Conservation (phyloP, 345 rosid genomes). For the Boechera retrofracta region DNA sequence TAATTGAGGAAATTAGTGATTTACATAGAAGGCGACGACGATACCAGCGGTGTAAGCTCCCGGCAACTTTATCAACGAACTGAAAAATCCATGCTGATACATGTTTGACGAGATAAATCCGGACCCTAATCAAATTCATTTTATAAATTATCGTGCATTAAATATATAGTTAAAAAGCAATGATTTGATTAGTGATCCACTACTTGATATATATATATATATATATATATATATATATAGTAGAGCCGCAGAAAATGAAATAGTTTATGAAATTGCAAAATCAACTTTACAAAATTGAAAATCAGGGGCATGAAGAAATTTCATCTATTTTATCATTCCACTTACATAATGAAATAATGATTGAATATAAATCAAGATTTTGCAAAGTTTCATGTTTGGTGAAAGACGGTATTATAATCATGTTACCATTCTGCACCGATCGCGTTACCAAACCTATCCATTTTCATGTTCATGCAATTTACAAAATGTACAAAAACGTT, state of each 20-base stretch:
- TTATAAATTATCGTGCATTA: not conserved
- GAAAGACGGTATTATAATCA: not conserved
- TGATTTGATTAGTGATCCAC: slow-evolving; percentile 12
- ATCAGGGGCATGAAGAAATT: not conserved
- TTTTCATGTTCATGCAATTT: slow-evolving; percentile 21
- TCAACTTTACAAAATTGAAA: not conserved
- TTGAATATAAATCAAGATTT: not conserved
- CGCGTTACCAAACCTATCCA: not conserved
- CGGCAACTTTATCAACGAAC: slow-evolving; percentile 87
- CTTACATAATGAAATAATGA: not conserved
- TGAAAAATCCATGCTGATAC: slow-evolving; percentile 85
- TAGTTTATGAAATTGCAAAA: not conserved
- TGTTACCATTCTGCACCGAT: not conserved
- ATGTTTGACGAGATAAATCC: slow-evolving; percentile 86
- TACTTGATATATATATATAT: not conserved
- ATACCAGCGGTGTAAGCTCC: slow-evolving; percentile 85
- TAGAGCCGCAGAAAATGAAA: not conserved
- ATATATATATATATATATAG: not conserved
- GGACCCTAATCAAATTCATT: slow-evolving; percentile 57
- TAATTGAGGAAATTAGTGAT: slow-evolving; percentile 1
- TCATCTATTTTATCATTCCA: not conserved
- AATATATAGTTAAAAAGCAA: not conserved
- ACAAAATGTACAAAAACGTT: not conserved
- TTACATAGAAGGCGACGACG: slow-evolving; percentile 85
- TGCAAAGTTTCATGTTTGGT: not conserved